phyloP scores from a whole-genome alignment of 2,329 filamentous ascomycete genomes.

The Massarina eburnea region DNA sequence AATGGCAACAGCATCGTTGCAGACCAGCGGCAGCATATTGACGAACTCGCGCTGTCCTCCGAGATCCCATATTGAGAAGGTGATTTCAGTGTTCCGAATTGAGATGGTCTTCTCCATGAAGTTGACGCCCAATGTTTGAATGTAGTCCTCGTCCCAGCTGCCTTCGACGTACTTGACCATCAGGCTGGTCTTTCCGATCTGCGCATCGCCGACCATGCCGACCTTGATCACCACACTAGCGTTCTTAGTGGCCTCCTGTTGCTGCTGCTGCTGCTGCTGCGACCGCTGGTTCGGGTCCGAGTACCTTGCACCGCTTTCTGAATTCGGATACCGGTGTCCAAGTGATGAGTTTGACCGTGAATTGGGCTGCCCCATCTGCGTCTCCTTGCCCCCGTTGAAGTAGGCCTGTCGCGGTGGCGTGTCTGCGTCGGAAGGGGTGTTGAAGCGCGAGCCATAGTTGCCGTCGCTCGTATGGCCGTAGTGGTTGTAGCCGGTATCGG shows the following conservation, averaged over 20 bases:
- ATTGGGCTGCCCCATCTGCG: slow-evolving; percentile 40
- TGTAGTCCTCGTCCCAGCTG: slow-evolving; percentile 99
- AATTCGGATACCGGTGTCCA: slow-evolving; percentile 48
- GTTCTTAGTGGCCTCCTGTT: slow-evolving; percentile 50
- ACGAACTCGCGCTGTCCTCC: slow-evolving; percentile 98
- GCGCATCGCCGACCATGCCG: slow-evolving; percentile 98
- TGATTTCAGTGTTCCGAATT: slow-evolving; percentile 98
- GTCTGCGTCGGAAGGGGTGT: slow-evolving; percentile 53
- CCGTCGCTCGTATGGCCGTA: slow-evolving; percentile 30
- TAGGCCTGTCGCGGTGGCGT: slow-evolving; percentile 41
- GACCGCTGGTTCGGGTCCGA: slow-evolving; percentile 53
- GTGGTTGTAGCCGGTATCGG: slow-evolving; percentile 51
- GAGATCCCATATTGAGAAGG: slow-evolving; percentile 98
- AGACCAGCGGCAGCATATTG: slow-evolving; percentile 99
- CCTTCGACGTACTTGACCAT: slow-evolving; percentile 99
- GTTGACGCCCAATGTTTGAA: slow-evolving; percentile 95
- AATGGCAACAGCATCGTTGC: slow-evolving; percentile 97
- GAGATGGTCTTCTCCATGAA: slow-evolving; percentile 99
- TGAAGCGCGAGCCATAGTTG: slow-evolving; percentile 41
- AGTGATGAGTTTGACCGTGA: slow-evolving; percentile 54
- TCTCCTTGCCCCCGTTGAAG: slow-evolving; percentile 35
- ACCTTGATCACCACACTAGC: slow-evolving; percentile 94
- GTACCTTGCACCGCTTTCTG: slow-evolving; percentile 47
- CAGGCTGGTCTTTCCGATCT: slow-evolving; percentile 97
- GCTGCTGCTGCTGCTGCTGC: slow-evolving; percentile 41